Evolutionary conservation across 2,329 filamentous ascomycete genomes (phyloP), one percentile per base, ranked within the genome.

Genomic region (Trichoderma cornu-damae): DNA sequence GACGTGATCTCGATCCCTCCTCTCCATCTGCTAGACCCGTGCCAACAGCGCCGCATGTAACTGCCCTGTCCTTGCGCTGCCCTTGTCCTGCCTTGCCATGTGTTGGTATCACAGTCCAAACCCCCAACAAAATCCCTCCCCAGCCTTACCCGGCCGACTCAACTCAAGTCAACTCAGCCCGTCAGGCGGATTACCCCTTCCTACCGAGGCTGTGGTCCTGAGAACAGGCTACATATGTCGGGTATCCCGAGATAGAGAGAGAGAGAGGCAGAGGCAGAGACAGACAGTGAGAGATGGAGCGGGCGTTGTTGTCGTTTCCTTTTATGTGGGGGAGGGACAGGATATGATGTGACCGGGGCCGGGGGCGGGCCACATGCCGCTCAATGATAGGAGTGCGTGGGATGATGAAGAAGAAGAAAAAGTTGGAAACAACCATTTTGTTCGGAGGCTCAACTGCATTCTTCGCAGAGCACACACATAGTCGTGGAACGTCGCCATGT

Each of bases 1-100:
- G 51, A 54, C 51, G 51, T 54, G 51, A 54, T 54, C 51, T 54
- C 40, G 42, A 54, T 54, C 51, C 51, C 22, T 38, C 46, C 51
- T 42, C 22, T 38, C 32, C 42, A 20, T 34, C 18, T n/a, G n/a
- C n/a, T 18, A 42, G 35, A 16, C 26, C 47, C 16, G n/a, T 46
- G n/a, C n/a, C 11, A 22, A 4, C 37, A 40, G n/a, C 8, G 3
- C 20, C 2, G n/a, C n/a, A n/a, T 9, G 18, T 7, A 34, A 34
- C 12, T 34, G 9, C 12, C 16, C 44, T 32, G 20, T 30, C n/a
- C n/a, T n/a, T n/a, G n/a, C n/a, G n/a, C n/a, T n/a, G n/a, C n/a
- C n/a, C n/a, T n/a, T n/a, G n/a, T n/a, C 16, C 44, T 2, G 43
- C 26, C 11, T 16, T 34, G 6, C 38, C 20, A 11, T 42, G 20